Base-by-base conservation (phyloP, 768 basidiomycete species). In the Serpula lacrymans region DNA sequence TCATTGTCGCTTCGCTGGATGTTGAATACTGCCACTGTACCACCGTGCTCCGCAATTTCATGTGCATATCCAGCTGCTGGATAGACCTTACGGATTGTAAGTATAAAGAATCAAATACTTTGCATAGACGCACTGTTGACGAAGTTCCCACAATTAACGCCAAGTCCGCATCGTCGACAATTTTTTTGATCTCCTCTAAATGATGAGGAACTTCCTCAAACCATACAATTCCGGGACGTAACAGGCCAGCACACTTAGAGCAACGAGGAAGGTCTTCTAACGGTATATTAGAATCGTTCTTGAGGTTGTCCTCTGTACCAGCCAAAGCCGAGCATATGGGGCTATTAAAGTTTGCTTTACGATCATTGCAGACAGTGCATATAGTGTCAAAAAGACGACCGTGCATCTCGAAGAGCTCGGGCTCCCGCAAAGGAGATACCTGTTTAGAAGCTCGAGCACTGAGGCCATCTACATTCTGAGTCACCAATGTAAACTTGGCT, bases 381-480 rank as follows among this genome's bases (percentile, higher is more conserved):
- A 35, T 16, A 6, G 37, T 43, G 27, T 49, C 48, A 24, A 53
- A 50, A 12, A 60, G 16, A 6, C 42, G 34, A n/a, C 61, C 61
- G 42, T 62, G 61, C 60, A 63, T 63, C 35, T 63, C 57, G 13
- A 47, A 27, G 16, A 42, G 18, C 17, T 6, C 17, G 16, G 41
- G 33, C 10, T 35, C 33, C 8, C 14, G n/a, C 16, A 16, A 16
- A 17, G 33, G 41, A 27, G 14, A 23, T 28, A 33, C n/a, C 6
- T 33, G 31, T 7, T 33, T 14, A n/a, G n/a, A 53, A 1, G 77
- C 68, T 41, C 60, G 54, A 4, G 52, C 43, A 45, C 70, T 71
- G 16, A 80, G 63, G 3, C 76, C 71, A 47, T 84, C 80, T n/a
- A 80, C 71, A 51, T 82, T 81, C 51, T 82, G 79, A 11, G 78